Conservation (phyloP, 768 basidiomycete species). For the Melanogaster broomeanus region DNA sequence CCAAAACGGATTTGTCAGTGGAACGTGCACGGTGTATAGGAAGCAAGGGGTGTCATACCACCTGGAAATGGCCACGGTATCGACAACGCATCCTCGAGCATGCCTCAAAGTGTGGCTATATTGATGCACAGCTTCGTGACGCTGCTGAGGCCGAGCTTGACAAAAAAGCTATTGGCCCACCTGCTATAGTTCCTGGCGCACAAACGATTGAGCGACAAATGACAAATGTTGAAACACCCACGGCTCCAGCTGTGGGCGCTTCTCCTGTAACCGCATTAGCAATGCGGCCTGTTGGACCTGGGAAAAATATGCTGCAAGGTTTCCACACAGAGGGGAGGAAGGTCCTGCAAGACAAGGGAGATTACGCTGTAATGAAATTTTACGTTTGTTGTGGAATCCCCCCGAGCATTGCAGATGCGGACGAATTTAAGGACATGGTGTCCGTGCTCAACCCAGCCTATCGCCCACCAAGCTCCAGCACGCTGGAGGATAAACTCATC, state of each 20-base stretch:
- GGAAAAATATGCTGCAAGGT: not conserved
- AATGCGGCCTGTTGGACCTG: too few species aligned
- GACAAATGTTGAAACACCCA: too few species aligned
- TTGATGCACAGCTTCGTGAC: not conserved
- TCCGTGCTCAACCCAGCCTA: conserved; percentile 1
- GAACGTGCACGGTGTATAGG: not conserved
- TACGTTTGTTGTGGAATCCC: conserved; percentile 14
- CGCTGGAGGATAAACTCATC: too few species aligned
- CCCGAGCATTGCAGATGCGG: not conserved
- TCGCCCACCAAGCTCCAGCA: not conserved
- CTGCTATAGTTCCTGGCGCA: too few species aligned
- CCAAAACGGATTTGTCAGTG: not conserved
- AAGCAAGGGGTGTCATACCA: not conserved
- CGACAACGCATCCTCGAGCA: conserved; percentile 1
- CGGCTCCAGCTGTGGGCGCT: not conserved
- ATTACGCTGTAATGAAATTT: conserved; percentile 4
- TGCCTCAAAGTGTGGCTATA: conserved; percentile 1
- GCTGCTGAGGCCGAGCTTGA: too few species aligned
- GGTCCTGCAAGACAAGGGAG: not conserved
- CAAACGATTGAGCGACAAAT: too few species aligned
- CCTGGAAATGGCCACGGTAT: not conserved
- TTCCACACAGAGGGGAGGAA: not conserved
- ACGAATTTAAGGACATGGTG: conserved; percentile 3
- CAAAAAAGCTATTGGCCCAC: too few species aligned
- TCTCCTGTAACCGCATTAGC: too few species aligned